Evolutionary conservation across 257 asterid species (phyloP), one percentile per base, ranked within the genome.

Genomic region (Solanum rostratum): DNA sequence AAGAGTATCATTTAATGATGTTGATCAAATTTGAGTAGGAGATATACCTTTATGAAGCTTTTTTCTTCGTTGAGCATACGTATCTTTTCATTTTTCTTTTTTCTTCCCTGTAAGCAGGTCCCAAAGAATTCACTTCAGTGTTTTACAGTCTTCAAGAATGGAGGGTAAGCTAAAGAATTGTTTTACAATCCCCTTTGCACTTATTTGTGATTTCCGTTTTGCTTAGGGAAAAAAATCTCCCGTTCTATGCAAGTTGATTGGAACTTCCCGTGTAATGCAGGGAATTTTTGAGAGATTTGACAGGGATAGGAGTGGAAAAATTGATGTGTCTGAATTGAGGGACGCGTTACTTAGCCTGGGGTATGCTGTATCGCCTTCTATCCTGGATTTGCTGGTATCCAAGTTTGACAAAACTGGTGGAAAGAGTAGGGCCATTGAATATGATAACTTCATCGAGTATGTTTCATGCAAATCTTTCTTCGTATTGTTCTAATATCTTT

Each of bases 381-480:
- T 97, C 87, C 90, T 97, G 84, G 99, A 97, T 43, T 88, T 97
- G 85, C 89, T 97, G 87, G 93, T 97, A 43, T 91, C 99, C 69
- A 97, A 97, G 91, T 97, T 95, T 55, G 99, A 95, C 74, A 95
- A 95, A 89, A 91, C 86, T 45, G 98, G 98, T 80, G 99, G 99
- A 52, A 89, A 88, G 83, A 89, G 86, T 90, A 92, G 85, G 88
- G 97, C 98, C 84, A 89, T 97, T 84, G 99, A 95, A 91, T 97
- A 97, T 22, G 99, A 94, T 88, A 97, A 97, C 80, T 97, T 97
- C 92, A 97, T 95, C 0, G 98, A 97, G 99, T 97, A 95, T 55
- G 99, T 86, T 59, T 27, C 50, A 69, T 46, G 81, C 80, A 66
- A 50, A 50, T 10, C 82, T 27, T 49, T 50, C 46, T 78, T 29